phyloP scores from a whole-genome alignment of 768 basidiomycete genomes.

The Lactarius hengduanensis region DNA sequence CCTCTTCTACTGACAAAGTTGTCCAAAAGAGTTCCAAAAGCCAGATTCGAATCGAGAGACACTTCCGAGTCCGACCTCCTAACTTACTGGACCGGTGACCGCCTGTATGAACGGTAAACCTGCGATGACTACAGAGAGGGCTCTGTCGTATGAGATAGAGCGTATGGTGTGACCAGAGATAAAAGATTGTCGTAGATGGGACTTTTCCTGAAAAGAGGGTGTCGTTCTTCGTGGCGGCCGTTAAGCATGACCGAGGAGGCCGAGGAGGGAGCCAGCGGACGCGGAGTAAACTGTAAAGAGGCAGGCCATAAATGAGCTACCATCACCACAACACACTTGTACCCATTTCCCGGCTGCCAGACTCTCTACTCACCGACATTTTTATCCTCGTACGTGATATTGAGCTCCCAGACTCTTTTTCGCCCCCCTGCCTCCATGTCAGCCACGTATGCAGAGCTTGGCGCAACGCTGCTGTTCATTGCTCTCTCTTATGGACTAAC shows the following conservation, averaged over 20 bases:
- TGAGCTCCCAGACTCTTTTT: neutral
- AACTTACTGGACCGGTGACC: no score
- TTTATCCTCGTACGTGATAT: conserved; percentile 20
- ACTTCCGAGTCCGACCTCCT: neutral
- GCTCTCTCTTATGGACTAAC: conserved; percentile 25
- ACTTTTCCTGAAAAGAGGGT: no score
- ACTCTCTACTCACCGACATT: conserved; percentile 22
- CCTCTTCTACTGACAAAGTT: neutral
- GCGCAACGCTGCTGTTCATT: conserved; percentile 24
- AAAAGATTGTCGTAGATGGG: no score
- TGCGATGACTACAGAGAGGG: no score
- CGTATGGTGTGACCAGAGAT: no score
- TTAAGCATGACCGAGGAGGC: no score
- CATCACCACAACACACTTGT: conserved; percentile 1
- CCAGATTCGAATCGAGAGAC: neutral
- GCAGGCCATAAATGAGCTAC: neutral
- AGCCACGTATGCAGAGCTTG: conserved; percentile 27
- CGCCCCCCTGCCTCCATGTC: conserved; percentile 15
- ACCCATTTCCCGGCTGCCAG: conserved; percentile 24
- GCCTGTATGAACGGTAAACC: no score
- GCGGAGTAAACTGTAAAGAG: neutral
- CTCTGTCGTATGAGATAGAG: no score
- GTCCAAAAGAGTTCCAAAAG: neutral
- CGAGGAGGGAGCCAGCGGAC: no score
- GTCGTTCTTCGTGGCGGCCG: no score